Base-by-base conservation (phyloP, 148 eudicot species). In the Rhododendron ferrugineum region DNA sequence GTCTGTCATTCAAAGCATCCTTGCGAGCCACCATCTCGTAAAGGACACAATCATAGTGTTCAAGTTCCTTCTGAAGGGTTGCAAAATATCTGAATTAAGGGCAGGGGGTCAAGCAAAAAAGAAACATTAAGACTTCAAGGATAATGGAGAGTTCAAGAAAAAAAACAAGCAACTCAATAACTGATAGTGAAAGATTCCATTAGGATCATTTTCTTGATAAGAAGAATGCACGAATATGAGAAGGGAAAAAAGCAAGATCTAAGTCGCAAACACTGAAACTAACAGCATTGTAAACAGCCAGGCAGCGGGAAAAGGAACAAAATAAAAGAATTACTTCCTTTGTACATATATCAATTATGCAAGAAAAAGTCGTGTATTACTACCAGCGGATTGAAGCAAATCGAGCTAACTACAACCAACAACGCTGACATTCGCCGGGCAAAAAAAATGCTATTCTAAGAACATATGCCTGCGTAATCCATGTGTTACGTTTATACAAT, bases 11-110 rank as follows among this genome's bases (percentile, higher is more conserved):
- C 87, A 97, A 91, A 89, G 94, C 92, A 86, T 95, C 98, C 91
- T 90, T 93, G 88, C 96, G 92, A 85, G 98, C 90, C 85, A 97
- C 98, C 98, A 97, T 95, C 94, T 97, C 99, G 85, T 94, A 97
- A 75, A 97, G 99, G 80, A 97, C 98, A 88, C 98, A 95, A 87
- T 97, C 98, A 89, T 97, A 97, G 13, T 83, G 36, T 78, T 93
- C 95, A 80, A 97, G 98, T 87, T 92, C 93, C 86, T 95, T 92
- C 87, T 97, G 99, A 83, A 97, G 93, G 46, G 89, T 91, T 26
- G 80, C 86, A 89, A 97, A 97, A 91, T 97, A 97, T 91, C 99
- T 97, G 94, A 84, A 88, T 13, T 47, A 16, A 37, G 9, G 68
- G 82, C 37, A 42, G 54, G 66, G 28, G 68, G 23, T 50, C 49